phyloP scores from a whole-genome alignment of 495 filamentous ascomycete species.

The Staphylotrichum tortipilum region DNA sequence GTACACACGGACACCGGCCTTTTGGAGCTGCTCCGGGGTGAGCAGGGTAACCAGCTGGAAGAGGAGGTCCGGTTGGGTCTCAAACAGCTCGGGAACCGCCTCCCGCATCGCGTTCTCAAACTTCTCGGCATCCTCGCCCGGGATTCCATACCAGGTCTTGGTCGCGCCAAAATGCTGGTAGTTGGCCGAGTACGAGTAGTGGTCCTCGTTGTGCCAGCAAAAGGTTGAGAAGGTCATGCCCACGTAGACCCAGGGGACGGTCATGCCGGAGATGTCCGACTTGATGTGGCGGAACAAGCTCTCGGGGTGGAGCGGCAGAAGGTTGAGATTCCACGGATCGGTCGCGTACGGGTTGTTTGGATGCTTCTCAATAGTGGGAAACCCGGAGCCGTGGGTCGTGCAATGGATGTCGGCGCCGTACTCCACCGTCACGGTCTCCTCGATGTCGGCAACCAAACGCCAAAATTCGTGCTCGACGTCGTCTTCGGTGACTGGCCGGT shows the following conservation, averaged over 20 bases:
- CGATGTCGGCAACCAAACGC: slow-evolving; percentile 83
- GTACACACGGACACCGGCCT: slow-evolving; percentile 87
- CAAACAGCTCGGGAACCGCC: slow-evolving; percentile 92
- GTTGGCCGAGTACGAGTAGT: slow-evolving; percentile 95
- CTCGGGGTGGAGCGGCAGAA: slow-evolving; percentile 81
- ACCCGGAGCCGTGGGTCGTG: slow-evolving; percentile 94
- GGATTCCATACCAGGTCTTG: slow-evolving; percentile 99
- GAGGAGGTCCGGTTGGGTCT: slow-evolving; percentile 90
- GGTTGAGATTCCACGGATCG: slow-evolving; percentile 95
- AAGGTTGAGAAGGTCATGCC: slow-evolving; percentile 99
- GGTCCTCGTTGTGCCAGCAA: slow-evolving; percentile 99
- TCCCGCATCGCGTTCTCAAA: slow-evolving; percentile 94
- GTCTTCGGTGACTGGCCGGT: slow-evolving; percentile 78
- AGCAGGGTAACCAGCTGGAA: slow-evolving; percentile 95
- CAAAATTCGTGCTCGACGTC: slow-evolving; percentile 97
- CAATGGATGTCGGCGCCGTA: slow-evolving; percentile 98
- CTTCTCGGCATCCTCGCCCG: slow-evolving; percentile 81
- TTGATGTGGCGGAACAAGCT: slow-evolving; percentile 97
- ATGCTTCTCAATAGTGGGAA: slow-evolving; percentile 89
- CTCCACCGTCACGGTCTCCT: slow-evolving; percentile 94
- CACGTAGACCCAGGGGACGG: slow-evolving; percentile 98
- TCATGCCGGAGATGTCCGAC: slow-evolving; percentile 99
- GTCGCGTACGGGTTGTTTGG: slow-evolving; percentile 76
- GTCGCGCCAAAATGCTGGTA: slow-evolving; percentile 98
- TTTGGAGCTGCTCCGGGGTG: slow-evolving; percentile 87